phyloP scores from a whole-genome alignment of 139 green algal genomes.

The Micractinium conductrix region DNA sequence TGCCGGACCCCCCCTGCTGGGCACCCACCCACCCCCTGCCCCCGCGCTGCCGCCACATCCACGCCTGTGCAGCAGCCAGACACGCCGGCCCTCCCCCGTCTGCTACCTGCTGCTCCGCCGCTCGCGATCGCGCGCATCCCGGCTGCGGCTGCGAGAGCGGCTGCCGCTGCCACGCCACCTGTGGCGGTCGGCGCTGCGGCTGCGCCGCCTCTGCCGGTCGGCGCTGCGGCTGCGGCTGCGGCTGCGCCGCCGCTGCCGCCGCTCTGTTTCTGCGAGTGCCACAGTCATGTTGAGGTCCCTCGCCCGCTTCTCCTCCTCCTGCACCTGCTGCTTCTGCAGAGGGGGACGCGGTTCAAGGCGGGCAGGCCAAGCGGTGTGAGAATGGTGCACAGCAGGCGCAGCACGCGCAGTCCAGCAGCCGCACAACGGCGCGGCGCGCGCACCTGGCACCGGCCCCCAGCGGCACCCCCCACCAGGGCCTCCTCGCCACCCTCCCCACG shows the following conservation, averaged over 20 bases:
- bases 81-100: background rate
- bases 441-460: too few species aligned
- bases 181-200: background rate
- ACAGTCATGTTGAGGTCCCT: background rate
- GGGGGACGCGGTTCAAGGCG: background rate
- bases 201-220: background rate
- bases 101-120: conserved; percentile 30
- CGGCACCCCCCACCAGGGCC: too few species aligned
- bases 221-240: background rate
- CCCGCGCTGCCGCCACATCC: too few species aligned
- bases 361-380: background rate
- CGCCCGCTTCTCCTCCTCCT: background rate
- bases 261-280: too few species aligned
- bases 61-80: too few species aligned
- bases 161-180: background rate
- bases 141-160: background rate
- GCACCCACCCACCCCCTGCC: too few species aligned
- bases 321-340: conserved; percentile 30
- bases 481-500: too few species aligned
- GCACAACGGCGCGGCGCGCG: too few species aligned
- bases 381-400: background rate
- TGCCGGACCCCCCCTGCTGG: too few species aligned
- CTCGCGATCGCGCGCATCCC: conserved; percentile 24
- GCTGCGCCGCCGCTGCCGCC: background rate
- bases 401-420: background rate